Evolutionary conservation across 257 asterid genomes (phyloP).

Genomic region (Oldenlandia corymbosa): DNA sequence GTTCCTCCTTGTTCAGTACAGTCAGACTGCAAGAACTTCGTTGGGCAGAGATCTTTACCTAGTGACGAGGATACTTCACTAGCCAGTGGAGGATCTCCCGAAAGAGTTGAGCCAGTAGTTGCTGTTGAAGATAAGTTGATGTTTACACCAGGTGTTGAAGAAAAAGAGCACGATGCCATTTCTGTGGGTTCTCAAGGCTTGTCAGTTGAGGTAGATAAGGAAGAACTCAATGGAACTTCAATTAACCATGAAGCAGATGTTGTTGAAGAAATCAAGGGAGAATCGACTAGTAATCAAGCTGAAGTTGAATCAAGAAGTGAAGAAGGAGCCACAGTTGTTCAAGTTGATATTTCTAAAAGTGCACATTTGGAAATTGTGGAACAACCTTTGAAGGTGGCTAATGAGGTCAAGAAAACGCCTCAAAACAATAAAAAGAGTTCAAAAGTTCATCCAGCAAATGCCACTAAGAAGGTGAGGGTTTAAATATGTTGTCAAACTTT

Average conservation of each 20-base stretch:
- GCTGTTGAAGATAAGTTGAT: constrained; percentile 6
- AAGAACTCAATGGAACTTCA: constrained; percentile 19
- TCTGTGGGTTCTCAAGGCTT: constrained; percentile 25
- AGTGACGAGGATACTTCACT: constrained; percentile 6
- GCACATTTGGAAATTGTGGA: constrained; percentile 18
- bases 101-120: constrained; percentile 28
- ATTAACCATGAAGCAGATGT: constrained; percentile 24
- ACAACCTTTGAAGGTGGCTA: constrained; percentile 32
- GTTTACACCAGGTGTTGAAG: background rate
- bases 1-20: constrained; percentile 19
- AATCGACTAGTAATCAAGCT: constrained; percentile 20
- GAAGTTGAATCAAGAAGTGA: constrained; percentile 20
- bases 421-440: constrained; percentile 30
- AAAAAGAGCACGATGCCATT: constrained; percentile 18
- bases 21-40: constrained; percentile 21
- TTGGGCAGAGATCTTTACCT: constrained; percentile 17
- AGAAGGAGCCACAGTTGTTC: constrained; percentile 24
- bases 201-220: constrained; percentile 26
- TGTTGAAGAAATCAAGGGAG: constrained; percentile 24
- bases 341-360: constrained; percentile 13
- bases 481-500: constrained; percentile 11
- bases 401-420: constrained; percentile 21
- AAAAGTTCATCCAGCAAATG: constrained; percentile 28
- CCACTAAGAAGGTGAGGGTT: constrained; percentile 49
- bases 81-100: constrained; percentile 26